A percentile compares a stretch with the other conserved stretches of the same genome.
Evolutionary conservation across 768 basidiomycete genomes (phyloP).

Genomic region (Hypsizygus marmoreus): DNA sequence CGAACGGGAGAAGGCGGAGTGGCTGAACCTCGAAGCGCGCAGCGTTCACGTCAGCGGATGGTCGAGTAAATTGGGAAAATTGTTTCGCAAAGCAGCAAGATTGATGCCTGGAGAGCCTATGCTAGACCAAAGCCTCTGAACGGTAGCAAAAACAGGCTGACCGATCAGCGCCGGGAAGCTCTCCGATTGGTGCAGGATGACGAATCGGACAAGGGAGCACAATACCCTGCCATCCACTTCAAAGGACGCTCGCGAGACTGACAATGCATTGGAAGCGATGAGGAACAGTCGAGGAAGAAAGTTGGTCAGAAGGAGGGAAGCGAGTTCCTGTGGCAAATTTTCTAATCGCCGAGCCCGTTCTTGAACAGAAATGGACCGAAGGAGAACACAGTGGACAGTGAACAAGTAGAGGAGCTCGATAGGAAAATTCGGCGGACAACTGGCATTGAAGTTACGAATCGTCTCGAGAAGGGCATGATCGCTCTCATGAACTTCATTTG

Average conservation of each 20-base stretch:
- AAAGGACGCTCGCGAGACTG: conserved; percentile 24
- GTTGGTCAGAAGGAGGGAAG: conserved; percentile 25
- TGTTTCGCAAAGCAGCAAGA: conserved; percentile 22
- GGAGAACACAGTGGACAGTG: conserved; percentile 30
- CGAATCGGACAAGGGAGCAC: conserved; percentile 40
- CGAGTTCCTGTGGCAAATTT: conserved; percentile 29
- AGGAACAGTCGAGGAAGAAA: conserved; percentile 46
- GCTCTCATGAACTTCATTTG: no score
- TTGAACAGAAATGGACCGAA: conserved; percentile 36
- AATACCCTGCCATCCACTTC: conserved; percentile 61
- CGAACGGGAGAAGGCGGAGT: conserved; percentile 38
- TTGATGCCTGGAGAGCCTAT: conserved; percentile 16
- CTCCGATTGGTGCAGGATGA: conserved; percentile 25
- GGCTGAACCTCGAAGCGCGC: not conserved
- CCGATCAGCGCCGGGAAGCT: conserved; percentile 31
- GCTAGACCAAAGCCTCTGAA: conserved; percentile 25
- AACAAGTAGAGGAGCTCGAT: conserved; percentile 23
- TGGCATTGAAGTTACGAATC: conserved; percentile 1
- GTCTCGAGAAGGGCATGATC: no score
- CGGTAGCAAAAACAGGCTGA: conserved; percentile 3
- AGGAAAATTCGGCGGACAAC: conserved; percentile 6
- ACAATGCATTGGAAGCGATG: conserved; percentile 25
- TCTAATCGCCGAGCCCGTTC: conserved; percentile 40
- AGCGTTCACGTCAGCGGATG: not conserved
- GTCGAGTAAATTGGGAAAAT: conserved; percentile 23